Base-by-base conservation (phyloP, 2,329 filamentous ascomycete species). In the Aspergillus alliaceus region DNA sequence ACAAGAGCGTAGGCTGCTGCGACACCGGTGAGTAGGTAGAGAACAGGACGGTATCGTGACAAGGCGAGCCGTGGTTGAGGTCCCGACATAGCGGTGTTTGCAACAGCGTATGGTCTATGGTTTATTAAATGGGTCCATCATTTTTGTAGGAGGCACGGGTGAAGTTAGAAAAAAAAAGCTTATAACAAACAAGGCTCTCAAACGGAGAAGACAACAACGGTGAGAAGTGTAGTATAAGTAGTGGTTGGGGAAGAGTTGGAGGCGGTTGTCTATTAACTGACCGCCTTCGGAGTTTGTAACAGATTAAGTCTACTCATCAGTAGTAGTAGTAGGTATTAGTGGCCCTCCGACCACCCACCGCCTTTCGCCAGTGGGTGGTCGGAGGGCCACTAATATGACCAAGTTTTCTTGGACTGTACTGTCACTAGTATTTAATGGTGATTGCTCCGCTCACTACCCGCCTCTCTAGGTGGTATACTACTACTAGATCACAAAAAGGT, bases 11-110 rank as follows among this genome's bases (percentile, higher is more conserved):
- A 77, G 15, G 76, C 72, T 32, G 75, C 73, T 39, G 72, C 74
- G 37, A 77, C 68, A 9, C 76, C 76, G 35, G 75, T 73, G 37
- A 76, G 66, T n/a, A 77, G 64, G 64, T 75, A 76, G 24, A 78
- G 64, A 31, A 72, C 63, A 25, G 75, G 75, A 51, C 74, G 75
- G 54, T 77, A 77, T 54, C 73, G 74, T 53, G 72, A 57, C 47
- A 75, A 70, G 25, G 68, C 62, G 54, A 71, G 67, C 47, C 66
- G 64, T 27, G 72, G 62, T 51, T 63, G 66, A 46, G 68, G 54
- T 53, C 69, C 68, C 57, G 73, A 64, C 72, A 74, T 74, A 53
- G 58, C 65, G 64, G 61, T 48, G 20, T 14, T 61, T 50, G 32
- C 18, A 48, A 34, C 15, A 27, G 44, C 27, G 44, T 20, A 48